These are phyloP conservation scores for Umbelopsis ramanniana DNA, from an alignment of 192 early-diverging fungal genomes.

Conservation along the genomic window DNA sequence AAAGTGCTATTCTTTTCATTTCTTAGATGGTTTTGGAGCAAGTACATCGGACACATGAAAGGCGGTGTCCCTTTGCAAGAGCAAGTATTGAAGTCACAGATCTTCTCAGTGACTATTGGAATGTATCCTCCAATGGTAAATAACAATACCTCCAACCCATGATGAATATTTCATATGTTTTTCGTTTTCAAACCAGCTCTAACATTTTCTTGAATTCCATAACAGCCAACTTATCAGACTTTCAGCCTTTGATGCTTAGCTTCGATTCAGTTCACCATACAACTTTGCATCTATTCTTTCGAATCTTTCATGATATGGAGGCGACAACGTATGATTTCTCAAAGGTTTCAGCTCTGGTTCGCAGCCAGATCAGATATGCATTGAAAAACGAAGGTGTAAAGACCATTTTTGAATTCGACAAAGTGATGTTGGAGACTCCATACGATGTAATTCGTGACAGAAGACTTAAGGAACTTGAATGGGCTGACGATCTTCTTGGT, in stretches of 20 bases:
- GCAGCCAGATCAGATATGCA: conserved; percentile 63
- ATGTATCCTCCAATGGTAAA: conserved; percentile 69
- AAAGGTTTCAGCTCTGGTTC: conserved; percentile 59
- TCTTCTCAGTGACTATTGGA: conserved; percentile 70
- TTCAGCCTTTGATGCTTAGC: conserved; percentile 66
- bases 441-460: conserved; percentile 66
- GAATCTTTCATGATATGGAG: conserved; percentile 70
- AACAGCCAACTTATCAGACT: conserved; percentile 39
- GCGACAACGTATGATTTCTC: conserved; percentile 54
- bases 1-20: too few species aligned
- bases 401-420: conserved; percentile 55
- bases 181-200: background rate
- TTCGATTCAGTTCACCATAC: conserved; percentile 63
- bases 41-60: conserved; percentile 45
- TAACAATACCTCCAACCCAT: background rate
- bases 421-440: conserved; percentile 62
- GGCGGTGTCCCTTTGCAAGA: conserved; percentile 63
- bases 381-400: conserved; percentile 37
- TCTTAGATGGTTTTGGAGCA: conserved; percentile 51
- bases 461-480: conserved; percentile 69
- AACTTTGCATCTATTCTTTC: conserved; percentile 56
- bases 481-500: conserved; percentile 65
- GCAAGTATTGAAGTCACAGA: conserved; percentile 68
- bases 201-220: background rate
- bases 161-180: too few species aligned